Evolutionary conservation across 2,329 filamentous ascomycete species (phyloP), one percentile per base, ranked within the genome.

Genomic region (Cordyceps sp.): DNA sequence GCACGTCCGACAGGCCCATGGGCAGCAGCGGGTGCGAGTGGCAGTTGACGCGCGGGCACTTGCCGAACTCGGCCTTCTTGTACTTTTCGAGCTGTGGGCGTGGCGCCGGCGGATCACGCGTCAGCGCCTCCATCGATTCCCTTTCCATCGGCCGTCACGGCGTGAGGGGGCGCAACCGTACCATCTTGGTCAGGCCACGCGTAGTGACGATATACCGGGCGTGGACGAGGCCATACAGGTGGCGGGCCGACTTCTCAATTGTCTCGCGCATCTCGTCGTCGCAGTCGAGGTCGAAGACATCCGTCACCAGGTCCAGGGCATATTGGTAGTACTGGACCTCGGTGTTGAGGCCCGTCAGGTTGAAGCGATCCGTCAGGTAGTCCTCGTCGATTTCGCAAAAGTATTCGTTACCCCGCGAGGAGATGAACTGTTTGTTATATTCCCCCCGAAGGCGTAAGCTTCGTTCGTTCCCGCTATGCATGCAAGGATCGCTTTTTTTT

Each of bases 381-480:
- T 98, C 90, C 55, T 98, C 90, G 57, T 98, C 90, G 48, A 98
- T 96, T 54, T 98, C 90, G 70, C 90, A 98, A 50, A 96, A 98
- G 60, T 98, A 98, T 55, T 98, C 90, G 59, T 98, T 96, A 42
- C 90, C 90, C 34, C 90, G 74, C 6, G 86, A 93, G 5, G 88
- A 94, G 47, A 96, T 94, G 56, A 98, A 98, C 90, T 98, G n/a
- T 15, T 6, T 13, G 12, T 7, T 13, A 13, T 16, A 50, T 10
- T 10, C 5, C 28, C 15, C 5, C 24, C 17, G 14, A n/a, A 13
- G 21, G 12, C 7, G 21, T 12, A 23, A 23, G n/a, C n/a, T n/a
- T n/a, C n/a, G n/a, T n/a, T n/a, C n/a, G n/a, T n/a, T n/a, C n/a
- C n/a, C n/a, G n/a, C n/a, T n/a, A n/a, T n/a, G n/a, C n/a, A n/a